A percentile compares a stretch with the other conserved stretches of the same genome.
Conservation (phyloP, 1,284 basidiomycete genomes). For the Rhodotorula mucilaginosa region DNA sequence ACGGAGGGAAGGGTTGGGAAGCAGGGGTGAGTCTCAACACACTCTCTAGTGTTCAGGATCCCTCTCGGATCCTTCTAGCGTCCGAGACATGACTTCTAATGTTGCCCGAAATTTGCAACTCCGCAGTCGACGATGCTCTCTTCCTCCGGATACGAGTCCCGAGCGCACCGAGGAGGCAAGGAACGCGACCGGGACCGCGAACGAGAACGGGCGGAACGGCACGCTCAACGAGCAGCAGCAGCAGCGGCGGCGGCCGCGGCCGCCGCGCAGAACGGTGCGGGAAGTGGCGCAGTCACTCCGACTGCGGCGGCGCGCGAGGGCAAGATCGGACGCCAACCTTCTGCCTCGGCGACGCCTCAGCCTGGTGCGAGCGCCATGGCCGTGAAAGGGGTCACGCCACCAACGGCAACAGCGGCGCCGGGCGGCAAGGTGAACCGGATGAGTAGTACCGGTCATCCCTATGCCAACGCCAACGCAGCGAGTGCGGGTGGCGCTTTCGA, state of each 20-base stretch:
- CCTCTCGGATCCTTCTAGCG: too few relatives aligned
- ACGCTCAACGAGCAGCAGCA: conserved; percentile 48
- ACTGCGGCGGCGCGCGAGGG: too few relatives aligned
- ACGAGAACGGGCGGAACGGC: conserved; percentile 52
- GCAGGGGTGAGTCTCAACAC: conserved; percentile 57
- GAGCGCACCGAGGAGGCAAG: neutral
- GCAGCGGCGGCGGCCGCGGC: too few relatives aligned
- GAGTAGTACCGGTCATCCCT: conserved; percentile 18
- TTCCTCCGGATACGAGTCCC: conserved; percentile 37
- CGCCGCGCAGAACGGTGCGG: too few relatives aligned
- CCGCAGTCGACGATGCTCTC: conserved; percentile 43
- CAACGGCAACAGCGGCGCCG: conserved; percentile 41
- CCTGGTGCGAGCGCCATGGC: conserved; percentile 69
- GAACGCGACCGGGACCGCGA: conserved; percentile 47
- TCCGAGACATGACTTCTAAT: too few relatives aligned
- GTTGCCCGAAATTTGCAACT: too few relatives aligned
- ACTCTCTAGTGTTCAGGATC: too few relatives aligned
- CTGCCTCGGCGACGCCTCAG: conserved; percentile 48
- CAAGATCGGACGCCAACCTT: too few relatives aligned
- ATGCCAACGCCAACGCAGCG: conserved; percentile 17
- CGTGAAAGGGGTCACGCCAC: conserved; percentile 67
- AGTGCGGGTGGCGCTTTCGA: conserved; percentile 10
- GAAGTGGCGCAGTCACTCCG: too few relatives aligned
- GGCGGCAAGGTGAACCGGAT: conserved; percentile 15
- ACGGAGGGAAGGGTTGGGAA: conserved; percentile 94